These are phyloP conservation scores for Lepidium africanum DNA, from an alignment of 345 rosid genomes.

Conservation along the genomic window DNA sequence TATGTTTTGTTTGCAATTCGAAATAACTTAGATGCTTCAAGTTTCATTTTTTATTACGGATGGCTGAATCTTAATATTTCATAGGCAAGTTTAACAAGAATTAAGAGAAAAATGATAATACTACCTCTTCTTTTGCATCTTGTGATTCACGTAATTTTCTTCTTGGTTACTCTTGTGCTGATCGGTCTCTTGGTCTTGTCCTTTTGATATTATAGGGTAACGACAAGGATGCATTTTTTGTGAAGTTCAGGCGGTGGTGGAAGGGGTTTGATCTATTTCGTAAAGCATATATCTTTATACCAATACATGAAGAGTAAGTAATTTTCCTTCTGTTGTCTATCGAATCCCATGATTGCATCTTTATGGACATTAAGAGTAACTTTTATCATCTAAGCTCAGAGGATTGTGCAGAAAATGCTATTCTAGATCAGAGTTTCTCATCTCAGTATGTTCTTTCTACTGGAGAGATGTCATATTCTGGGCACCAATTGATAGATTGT, in stretches of 20 bases:
- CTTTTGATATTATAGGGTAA: conserved; percentile 32
- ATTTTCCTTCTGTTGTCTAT: neutral
- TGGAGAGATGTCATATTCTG: neutral
- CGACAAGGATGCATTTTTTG: conserved; percentile 53
- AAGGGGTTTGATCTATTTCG: conserved; percentile 72
- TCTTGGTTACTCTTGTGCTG: neutral
- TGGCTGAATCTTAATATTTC: neutral
- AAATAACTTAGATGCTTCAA: neutral
- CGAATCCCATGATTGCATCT: neutral
- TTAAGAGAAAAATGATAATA: neutral
- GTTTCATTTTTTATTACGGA: neutral
- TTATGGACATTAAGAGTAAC: neutral
- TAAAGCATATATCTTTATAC: conserved; percentile 85
- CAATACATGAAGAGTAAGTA: conserved; percentile 87
- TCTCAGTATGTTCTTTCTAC: neutral
- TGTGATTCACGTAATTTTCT: neutral
- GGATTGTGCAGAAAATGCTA: neutral
- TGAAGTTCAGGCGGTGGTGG: conserved; percentile 97
- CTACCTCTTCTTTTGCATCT: neutral
- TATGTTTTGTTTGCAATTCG: neutral
- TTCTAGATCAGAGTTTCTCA: neutral
- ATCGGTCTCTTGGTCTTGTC: neutral
- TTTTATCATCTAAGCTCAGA: neutral
- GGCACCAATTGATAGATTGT: neutral
- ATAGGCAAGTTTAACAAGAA: neutral